phyloP scores from a whole-genome alignment of 2,329 filamentous ascomycete species.

The Nemania sp. region DNA sequence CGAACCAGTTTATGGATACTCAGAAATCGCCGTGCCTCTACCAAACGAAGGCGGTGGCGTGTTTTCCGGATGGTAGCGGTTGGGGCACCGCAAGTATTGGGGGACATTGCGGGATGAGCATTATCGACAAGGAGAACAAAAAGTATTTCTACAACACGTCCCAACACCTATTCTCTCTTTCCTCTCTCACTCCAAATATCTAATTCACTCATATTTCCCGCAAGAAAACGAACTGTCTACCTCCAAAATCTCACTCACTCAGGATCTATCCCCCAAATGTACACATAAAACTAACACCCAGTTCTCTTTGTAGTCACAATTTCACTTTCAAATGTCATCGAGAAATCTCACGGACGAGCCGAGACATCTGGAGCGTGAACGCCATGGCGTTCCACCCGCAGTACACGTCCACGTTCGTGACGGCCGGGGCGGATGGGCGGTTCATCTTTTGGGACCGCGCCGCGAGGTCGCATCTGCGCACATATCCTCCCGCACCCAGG shows the following conservation, averaged over 20 bases:
- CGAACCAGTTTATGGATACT: conserved; percentile 25
- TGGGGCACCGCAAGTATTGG: conserved; percentile 40
- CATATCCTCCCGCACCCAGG: not conserved
- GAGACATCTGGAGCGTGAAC: conserved; percentile 42
- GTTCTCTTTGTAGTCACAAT: conserved; percentile 17
- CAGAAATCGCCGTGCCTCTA: conserved; percentile 32
- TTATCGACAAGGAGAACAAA: conserved; percentile 25
- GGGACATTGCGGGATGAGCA: conserved; percentile 35
- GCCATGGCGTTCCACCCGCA: conserved; percentile 38
- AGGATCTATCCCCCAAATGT: too few species aligned
- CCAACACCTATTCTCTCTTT: not conserved
- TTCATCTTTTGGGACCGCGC: conserved; percentile 61
- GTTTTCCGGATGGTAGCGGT: conserved; percentile 34
- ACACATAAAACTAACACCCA: not conserved
- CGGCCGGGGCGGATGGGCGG: conserved; percentile 42
- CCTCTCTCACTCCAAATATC: too few species aligned
- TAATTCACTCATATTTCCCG: too few species aligned
- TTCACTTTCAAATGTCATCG: conserved; percentile 43
- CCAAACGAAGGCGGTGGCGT: conserved; percentile 38
- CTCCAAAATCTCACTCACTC: too few species aligned
- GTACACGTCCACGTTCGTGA: conserved; percentile 32
- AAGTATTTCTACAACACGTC: conserved; percentile 25
- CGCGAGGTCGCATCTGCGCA: conserved; percentile 47
- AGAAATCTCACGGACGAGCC: conserved; percentile 8
- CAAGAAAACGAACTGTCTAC: too few species aligned